These are phyloP conservation scores for Abrus pulchellus DNA, from an alignment of 306 rosid species.

Conservation along the genomic window DNA sequence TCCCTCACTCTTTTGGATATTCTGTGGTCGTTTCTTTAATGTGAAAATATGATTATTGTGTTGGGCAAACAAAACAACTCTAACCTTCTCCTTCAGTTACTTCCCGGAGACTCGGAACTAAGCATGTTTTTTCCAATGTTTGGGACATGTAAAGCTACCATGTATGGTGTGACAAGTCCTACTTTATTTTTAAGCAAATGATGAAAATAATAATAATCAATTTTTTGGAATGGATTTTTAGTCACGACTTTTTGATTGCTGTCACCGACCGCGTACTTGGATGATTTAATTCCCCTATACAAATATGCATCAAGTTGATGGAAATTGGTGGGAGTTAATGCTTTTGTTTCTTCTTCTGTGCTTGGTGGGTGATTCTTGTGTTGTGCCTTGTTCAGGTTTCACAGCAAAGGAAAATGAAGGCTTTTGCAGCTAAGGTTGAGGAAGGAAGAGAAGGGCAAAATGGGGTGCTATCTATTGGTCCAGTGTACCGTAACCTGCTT, in stretches of 20 bases:
- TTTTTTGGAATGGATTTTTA: neutral
- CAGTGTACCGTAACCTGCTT: constrained; percentile 78
- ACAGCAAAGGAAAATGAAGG: constrained; percentile 59
- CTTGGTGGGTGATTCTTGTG: constrained; percentile 9
- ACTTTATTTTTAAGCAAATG: neutral
- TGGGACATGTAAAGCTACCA: neutral
- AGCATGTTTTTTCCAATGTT: neutral
- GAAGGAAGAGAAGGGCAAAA: constrained; percentile 82
- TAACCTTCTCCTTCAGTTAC: neutral
- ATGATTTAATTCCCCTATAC: neutral
- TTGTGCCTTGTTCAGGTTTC: constrained; percentile 46
- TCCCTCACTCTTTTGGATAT: neutral
- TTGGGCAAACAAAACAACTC: neutral
- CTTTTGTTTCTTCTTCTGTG: neutral
- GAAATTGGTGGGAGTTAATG: neutral
- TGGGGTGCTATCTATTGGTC: constrained; percentile 80
- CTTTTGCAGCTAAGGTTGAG: constrained; percentile 71
- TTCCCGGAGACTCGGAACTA: neutral
- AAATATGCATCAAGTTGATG: neutral
- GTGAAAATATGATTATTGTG: neutral
- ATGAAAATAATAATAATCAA: neutral
- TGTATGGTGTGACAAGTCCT: neutral
- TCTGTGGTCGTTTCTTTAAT: neutral
- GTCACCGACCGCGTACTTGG: neutral
- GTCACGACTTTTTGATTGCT: neutral